A percentile compares a stretch with the other conserved stretches of the same genome.
These are phyloP conservation scores for Leptosphaerulina australis DNA, from an alignment of 2,329 filamentous ascomycete species.

Conservation along the genomic window DNA sequence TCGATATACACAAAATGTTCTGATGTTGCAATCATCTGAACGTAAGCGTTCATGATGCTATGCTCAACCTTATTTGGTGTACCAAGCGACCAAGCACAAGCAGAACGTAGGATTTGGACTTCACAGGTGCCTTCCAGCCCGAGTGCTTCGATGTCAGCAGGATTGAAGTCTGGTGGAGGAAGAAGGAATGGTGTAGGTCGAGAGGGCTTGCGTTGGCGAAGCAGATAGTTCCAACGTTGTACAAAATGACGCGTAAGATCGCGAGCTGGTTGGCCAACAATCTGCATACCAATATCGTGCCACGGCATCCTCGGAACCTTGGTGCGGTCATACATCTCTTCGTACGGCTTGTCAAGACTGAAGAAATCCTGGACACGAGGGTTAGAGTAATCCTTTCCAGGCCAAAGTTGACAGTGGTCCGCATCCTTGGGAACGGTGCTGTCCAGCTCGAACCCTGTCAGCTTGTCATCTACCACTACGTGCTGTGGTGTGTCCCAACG, in stretches of 20 bases:
- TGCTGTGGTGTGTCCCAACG: constrained; percentile 98
- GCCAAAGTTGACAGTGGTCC: constrained; percentile 94
- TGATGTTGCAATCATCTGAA: constrained; percentile 91
- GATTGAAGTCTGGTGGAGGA: constrained; percentile 88
- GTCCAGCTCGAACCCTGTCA: constrained; percentile 86
- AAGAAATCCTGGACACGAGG: constrained; percentile 95
- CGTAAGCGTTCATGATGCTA: constrained; percentile 94
- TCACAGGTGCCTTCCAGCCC: constrained; percentile 94
- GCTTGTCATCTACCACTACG: constrained; percentile 86
- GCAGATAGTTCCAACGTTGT: constrained; percentile 96
- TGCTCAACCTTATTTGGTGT: constrained; percentile 82
- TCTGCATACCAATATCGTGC: constrained; percentile 98
- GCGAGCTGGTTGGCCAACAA: constrained; percentile 92
- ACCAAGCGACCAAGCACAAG: constrained; percentile 88
- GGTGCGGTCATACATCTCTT: constrained; percentile 96
- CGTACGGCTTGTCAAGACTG: constrained; percentile 89
- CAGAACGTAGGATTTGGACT: constrained; percentile 92
- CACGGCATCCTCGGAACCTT: constrained; percentile 94
- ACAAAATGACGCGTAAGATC: constrained; percentile 96
- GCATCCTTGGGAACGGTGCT: constrained; percentile 75
- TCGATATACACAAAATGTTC: constrained; percentile 99
- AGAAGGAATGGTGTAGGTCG: constrained; percentile 91
- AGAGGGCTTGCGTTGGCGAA: constrained; percentile 90
- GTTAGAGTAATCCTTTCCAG: constrained; percentile 98
- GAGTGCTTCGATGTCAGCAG: constrained; percentile 82